Percentiles rank a stretch among this genome's conserved stretches.
Evolutionary conservation across 2,329 filamentous ascomycete genomes (phyloP).

Genomic region (Alternaria sp.): DNA sequence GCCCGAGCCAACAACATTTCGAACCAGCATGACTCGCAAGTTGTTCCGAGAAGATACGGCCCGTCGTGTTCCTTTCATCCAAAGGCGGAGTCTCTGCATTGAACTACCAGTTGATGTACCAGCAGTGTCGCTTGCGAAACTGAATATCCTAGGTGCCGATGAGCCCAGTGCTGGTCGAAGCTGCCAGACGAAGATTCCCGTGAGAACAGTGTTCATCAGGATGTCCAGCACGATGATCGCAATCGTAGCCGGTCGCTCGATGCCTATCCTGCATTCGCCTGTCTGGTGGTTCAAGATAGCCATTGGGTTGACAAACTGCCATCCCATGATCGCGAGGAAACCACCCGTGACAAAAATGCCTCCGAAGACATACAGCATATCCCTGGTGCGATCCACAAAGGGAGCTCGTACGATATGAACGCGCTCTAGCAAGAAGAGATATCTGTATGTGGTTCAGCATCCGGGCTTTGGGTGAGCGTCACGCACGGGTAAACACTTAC

Average conservation of each 20-base stretch:
- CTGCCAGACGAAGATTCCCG: conserved; percentile 43
- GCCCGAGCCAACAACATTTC: conserved; percentile 36
- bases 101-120: neutral
- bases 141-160: neutral
- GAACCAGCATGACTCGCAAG: conserved; percentile 28
- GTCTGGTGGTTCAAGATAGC: conserved; percentile 32
- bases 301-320: conserved; percentile 32
- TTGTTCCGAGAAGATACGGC: conserved; percentile 5
- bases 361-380: conserved; percentile 41
- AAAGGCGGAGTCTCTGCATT: neutral
- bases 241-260: conserved; percentile 36
- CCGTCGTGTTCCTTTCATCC: neutral
- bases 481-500: conserved; percentile 8
- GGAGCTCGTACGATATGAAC: conserved; percentile 43
- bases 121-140: neutral
- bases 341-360: conserved; percentile 27
- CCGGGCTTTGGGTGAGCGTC: neutral
- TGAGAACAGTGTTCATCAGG: conserved; percentile 42
- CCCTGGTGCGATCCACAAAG: conserved; percentile 33
- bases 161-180: conserved; percentile 32
- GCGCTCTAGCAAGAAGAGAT: conserved; percentile 49
- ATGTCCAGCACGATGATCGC: conserved; percentile 43
- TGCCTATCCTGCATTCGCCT: conserved; percentile 44
- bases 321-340: conserved; percentile 27
- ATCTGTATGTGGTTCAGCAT: conserved; percentile 19